phyloP scores from a whole-genome alignment of 1,139 yeast species.

The Chernovozyma aurita region DNA sequence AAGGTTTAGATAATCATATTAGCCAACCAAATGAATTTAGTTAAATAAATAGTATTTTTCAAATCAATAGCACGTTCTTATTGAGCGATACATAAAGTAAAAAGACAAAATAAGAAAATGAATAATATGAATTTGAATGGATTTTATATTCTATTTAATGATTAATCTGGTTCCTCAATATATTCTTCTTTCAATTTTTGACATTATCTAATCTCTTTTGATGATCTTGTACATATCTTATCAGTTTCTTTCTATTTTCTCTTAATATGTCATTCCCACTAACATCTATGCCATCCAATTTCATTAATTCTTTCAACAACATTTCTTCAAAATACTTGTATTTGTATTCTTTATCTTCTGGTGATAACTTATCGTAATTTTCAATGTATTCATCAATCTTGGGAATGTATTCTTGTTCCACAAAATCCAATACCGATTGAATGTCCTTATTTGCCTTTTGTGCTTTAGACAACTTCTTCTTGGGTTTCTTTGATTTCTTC shows the following conservation, averaged over 20 bases:
- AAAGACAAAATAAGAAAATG: no score
- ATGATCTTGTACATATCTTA: constrained; percentile 56
- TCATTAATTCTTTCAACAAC: constrained; percentile 61
- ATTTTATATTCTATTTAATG: no score
- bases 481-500: constrained; percentile 20
- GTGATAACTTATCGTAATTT: constrained; percentile 26
- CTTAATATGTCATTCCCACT: constrained; percentile 47
- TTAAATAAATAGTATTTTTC: no score
- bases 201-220: constrained; percentile 56
- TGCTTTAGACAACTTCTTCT: constrained; percentile 40
- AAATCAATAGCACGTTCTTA: no score
- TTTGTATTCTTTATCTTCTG: constrained; percentile 44
- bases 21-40: constrained; percentile 3
- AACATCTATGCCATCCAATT: constrained; percentile 62
- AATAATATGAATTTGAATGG: no score
- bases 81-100: no score
- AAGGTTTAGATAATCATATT: constrained; percentile 12
- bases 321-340: constrained; percentile 61
- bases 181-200: constrained; percentile 18
- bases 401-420: constrained; percentile 41
- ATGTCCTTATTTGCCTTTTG: constrained; percentile 40
- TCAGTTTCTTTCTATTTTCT: constrained; percentile 53
- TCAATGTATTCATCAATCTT: constrained; percentile 39
- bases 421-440: constrained; percentile 37
- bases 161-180: no score